A percentile compares a stretch with the other conserved stretches of the same genome.
Conservation (phyloP, 2,329 filamentous ascomycete species). For the Penicillium hesseltinei region DNA sequence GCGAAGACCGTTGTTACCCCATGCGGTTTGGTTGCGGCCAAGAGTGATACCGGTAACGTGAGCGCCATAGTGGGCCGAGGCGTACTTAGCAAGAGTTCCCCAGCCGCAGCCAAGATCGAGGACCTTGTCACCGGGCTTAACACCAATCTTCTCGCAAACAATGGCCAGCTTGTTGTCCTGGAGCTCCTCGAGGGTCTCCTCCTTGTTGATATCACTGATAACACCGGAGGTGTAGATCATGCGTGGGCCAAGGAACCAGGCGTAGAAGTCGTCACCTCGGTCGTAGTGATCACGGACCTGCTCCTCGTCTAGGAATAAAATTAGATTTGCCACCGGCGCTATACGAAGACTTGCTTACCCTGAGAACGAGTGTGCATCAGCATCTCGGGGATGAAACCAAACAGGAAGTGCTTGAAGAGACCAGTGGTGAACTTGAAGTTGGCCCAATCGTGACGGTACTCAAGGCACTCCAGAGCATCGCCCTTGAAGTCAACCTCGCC, state of each 20-base stretch:
- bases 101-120: conserved; percentile 97
- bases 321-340: neutral
- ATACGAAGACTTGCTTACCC: conserved; percentile 52
- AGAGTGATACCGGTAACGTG: conserved; percentile 87
- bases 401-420: conserved; percentile 84
- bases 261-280: conserved; percentile 96
- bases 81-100: conserved; percentile 93
- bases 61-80: conserved; percentile 86
- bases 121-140: conserved; percentile 76
- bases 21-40: conserved; percentile 92
- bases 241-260: conserved; percentile 94
- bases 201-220: conserved; percentile 80
- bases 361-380: conserved; percentile 91
- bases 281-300: conserved; percentile 98
- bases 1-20: conserved; percentile 88
- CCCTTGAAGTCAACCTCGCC: conserved; percentile 94
- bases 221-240: conserved; percentile 99
- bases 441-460: conserved; percentile 96
- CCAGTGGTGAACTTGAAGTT: conserved; percentile 86
- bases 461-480: conserved; percentile 81
- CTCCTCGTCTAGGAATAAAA: conserved; percentile 70
- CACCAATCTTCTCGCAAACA: conserved; percentile 91
- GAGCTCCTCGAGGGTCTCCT: conserved; percentile 89
- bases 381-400: conserved; percentile 82
- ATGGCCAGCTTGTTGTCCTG: conserved; percentile 97